Evolutionary conservation across 148 eudicot genomes (phyloP).

Genomic region (Tetragonia tetragonoides): DNA sequence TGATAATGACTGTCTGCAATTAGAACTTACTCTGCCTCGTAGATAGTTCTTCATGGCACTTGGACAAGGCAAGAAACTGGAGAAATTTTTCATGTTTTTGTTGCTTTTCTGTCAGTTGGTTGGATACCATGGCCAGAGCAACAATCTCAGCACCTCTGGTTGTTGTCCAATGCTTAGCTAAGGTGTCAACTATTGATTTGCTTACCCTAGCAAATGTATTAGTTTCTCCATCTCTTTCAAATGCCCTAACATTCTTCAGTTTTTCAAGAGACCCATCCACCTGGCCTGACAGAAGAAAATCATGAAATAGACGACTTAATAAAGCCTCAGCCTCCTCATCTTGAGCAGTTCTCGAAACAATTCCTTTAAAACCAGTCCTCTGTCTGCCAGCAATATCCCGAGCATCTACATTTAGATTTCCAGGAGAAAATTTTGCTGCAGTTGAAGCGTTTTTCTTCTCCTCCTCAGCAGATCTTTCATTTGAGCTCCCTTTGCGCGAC

Average conservation of each 20-base stretch:
- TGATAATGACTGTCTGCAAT: slow-evolving; percentile 1
- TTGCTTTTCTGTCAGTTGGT: slow-evolving; percentile 81
- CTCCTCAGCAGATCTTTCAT: slow-evolving; percentile 64
- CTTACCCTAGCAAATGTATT: slow-evolving; percentile 82
- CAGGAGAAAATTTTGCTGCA: slow-evolving; percentile 50
- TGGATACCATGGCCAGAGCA: slow-evolving; percentile 62
- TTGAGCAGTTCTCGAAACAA: slow-evolving; percentile 60
- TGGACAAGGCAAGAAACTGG: slow-evolving; percentile 90
- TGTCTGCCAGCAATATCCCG: slow-evolving; percentile 51
- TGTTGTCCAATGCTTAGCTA: slow-evolving; percentile 98
- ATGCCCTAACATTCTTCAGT: slow-evolving; percentile 69
- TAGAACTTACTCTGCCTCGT: slow-evolving; percentile 63
- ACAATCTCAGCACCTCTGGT: slow-evolving; percentile 95
- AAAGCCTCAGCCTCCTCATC: slow-evolving; percentile 93
- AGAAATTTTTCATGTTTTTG: slow-evolving; percentile 91
- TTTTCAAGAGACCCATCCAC: slow-evolving; percentile 65
- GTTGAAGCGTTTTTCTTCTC: slow-evolving; percentile 50
- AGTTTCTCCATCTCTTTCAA: slow-evolving; percentile 89
- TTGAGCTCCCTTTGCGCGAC: slow-evolving; percentile 94
- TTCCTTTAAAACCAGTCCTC: slow-evolving; percentile 46
- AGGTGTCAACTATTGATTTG: slow-evolving; percentile 88
- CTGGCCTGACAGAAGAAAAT: slow-evolving; percentile 69
- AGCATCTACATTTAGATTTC: slow-evolving; percentile 56
- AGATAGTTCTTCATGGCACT: slow-evolving; percentile 91
- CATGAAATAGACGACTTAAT: slow-evolving; percentile 66